Evolutionary conservation across 192 early-diverging fungal species (phyloP).

Genomic region (Lobulomyces angularis): DNA sequence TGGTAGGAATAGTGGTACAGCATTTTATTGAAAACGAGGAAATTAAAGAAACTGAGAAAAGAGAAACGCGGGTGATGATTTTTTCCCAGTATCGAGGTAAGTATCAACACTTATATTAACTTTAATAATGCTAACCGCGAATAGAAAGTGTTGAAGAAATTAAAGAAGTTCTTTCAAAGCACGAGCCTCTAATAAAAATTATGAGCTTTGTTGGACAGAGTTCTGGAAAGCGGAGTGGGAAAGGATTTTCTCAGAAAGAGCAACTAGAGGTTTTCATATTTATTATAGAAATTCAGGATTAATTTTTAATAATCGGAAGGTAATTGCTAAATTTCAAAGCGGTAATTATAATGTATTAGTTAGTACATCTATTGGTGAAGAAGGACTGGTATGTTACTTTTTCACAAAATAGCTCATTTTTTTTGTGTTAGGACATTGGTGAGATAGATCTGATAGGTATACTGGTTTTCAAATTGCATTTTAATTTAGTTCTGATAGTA

Average conservation of each 20-base stretch:
- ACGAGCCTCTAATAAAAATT: conserved; percentile 54
- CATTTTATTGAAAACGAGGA: conserved; percentile 52
- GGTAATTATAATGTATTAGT: conserved; percentile 78
- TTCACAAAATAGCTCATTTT: no score
- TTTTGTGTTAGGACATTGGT: no score
- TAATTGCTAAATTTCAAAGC: conserved; percentile 60
- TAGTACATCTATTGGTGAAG: conserved; percentile 85
- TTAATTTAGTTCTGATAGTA: no score
- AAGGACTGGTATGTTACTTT: no score
- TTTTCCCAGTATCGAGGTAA: conserved; percentile 75
- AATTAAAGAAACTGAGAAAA: conserved; percentile 1
- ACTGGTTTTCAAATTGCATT: no score
- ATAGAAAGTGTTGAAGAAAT: conserved; percentile 86
- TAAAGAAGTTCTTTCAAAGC: conserved; percentile 28
- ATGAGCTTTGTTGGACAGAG: conserved; percentile 77
- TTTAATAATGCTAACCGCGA: no score
- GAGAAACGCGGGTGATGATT: conserved; percentile 60
- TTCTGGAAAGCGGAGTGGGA: conserved; percentile 14
- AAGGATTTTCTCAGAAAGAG: conserved; percentile 74
- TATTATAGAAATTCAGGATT: neutral
- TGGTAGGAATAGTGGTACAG: conserved; percentile 45
- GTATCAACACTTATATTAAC: no score
- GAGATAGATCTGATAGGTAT: conserved; percentile 86
- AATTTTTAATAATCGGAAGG: conserved; percentile 18
- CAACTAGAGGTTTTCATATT: conserved; percentile 53